Evolutionary conservation across 2,329 filamentous ascomycete species (phyloP).

Genomic region (Acrocalymma vagum): DNA sequence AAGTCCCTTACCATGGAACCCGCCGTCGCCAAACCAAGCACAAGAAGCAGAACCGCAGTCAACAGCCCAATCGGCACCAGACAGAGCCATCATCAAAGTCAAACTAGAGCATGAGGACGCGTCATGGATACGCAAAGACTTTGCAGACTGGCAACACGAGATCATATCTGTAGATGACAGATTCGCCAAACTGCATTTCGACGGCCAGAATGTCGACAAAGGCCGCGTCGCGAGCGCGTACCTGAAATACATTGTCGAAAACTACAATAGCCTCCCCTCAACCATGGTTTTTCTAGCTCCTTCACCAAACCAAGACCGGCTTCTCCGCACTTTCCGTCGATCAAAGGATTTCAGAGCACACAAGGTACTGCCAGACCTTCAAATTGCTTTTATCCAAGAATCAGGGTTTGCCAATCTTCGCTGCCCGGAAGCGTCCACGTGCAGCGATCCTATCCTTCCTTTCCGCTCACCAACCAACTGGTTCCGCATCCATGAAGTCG

Average conservation of each 20-base stretch:
- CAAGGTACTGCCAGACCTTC: slow-evolving; percentile 31
- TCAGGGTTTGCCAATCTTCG: slow-evolving; percentile 52
- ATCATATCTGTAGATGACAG: slow-evolving; percentile 34
- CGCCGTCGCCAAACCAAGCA: slow-evolving; percentile 9
- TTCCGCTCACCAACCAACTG: slow-evolving; percentile 29
- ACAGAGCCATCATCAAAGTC: slow-evolving; percentile 19
- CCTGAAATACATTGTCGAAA: slow-evolving; percentile 31
- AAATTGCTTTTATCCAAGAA: slow-evolving; percentile 45
- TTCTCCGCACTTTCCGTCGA: too few relatives aligned
- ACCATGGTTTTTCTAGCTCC: slow-evolving; percentile 29
- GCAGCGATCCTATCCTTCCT: slow-evolving; percentile 45
- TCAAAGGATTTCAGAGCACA: slow-evolving; percentile 1
- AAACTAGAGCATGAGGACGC: slow-evolving; percentile 21
- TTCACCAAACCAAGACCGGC: slow-evolving; percentile 17
- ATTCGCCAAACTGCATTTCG: slow-evolving; percentile 18
- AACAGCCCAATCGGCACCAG: too few relatives aligned
- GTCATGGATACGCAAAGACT: slow-evolving; percentile 17
- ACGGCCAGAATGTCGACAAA: slow-evolving; percentile 20
- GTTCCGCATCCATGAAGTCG: slow-evolving; percentile 32
- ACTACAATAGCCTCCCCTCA: slow-evolving; percentile 27
- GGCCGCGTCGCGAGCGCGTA: slow-evolving; percentile 33
- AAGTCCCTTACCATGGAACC: slow-evolving; percentile 8
- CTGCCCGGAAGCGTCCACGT: slow-evolving; percentile 46
- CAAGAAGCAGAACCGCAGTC: not conserved
- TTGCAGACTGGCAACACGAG: slow-evolving; percentile 51